These are phyloP conservation scores for Phytophthora megakarya DNA, from an alignment of 352 stramenopile genomes.

Conservation along the genomic window DNA sequence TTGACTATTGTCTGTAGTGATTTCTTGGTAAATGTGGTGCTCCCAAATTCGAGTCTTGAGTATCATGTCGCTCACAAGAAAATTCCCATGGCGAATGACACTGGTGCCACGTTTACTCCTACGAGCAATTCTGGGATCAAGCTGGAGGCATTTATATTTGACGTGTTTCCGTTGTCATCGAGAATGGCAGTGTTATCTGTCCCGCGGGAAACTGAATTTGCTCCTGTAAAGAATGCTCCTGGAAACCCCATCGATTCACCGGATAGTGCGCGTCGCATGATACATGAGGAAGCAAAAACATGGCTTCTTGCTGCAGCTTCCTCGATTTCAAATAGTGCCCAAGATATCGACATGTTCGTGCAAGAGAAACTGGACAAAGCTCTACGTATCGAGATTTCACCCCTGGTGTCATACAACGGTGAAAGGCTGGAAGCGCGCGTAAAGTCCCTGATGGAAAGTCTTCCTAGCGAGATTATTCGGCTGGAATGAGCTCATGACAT, in stretches of 20 bases:
- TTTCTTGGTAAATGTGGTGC: background rate
- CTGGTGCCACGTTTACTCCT: slow-evolving; percentile 82
- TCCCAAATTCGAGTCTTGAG: slow-evolving; percentile 28
- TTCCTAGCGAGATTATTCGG: background rate
- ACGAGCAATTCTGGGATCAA: slow-evolving; percentile 95
- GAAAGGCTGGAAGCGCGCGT: slow-evolving; percentile 62
- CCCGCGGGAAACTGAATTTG: slow-evolving; percentile 89
- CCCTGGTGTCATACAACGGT: slow-evolving; percentile 82
- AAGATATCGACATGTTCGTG: slow-evolving; percentile 38
- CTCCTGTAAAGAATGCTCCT: slow-evolving; percentile 90
- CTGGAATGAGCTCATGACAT: background rate
- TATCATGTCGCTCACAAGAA: slow-evolving; percentile 99
- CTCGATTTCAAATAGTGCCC: slow-evolving; percentile 18
- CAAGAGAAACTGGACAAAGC: slow-evolving; percentile 43
- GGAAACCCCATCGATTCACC: slow-evolving; percentile 70
- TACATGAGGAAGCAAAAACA: slow-evolving; percentile 59
- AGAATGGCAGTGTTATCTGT: slow-evolving; percentile 95
- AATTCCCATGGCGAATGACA: slow-evolving; percentile 92
- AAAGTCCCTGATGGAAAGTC: slow-evolving; percentile 41
- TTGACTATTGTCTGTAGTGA: background rate
- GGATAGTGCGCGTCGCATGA: slow-evolving; percentile 69
- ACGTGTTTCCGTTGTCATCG: slow-evolving; percentile 96
- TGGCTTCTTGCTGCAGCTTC: slow-evolving; percentile 54
- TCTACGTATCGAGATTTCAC: slow-evolving; percentile 63
- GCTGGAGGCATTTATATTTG: slow-evolving; percentile 99